Base-by-base conservation (phyloP, 345 rosid species). In the Gynandropsis gynandra region DNA sequence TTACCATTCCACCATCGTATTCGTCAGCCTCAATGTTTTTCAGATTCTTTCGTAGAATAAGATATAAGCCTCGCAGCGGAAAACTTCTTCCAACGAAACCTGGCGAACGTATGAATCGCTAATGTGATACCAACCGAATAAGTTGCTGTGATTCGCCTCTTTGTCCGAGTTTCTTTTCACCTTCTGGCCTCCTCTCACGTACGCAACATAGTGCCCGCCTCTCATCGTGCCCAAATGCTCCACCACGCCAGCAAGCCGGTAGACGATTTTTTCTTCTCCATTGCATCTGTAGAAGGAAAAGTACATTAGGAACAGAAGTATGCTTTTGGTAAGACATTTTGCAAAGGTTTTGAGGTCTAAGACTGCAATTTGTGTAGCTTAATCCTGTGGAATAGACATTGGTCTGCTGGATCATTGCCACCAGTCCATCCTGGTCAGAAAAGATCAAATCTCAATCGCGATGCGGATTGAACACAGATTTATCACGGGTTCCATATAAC, bases 141-240 rank as follows among this genome's bases (percentile, higher is more conserved):
- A 18, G 47, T 17, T 11, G 47, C 14, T 39, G 40, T 9, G 1
- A 38, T n/a, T 11, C 16, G 16, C 47, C 10, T 43, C 19, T 43
- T 62, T 66, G 14, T 35, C 62, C 56, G 63, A 74, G 59, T 65
- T 54, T 0, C 47, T 18, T n/a, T 1, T 43, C 29, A 14, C 47
- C 11, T 43, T 17, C 7, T 19, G 47, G 29, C 47, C 47, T 57
- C 89, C 83, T 43, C 47, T 43, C 16, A 43, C 19, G 47, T 43
- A 43, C 4, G 47, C 24, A 18, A 43, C 27, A 17, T 43, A 43
- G 18, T 43, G 47, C 11, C 24, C 24, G 6, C 94, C 74, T 66
- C 95, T 79, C 95, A 93, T 93, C 29, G 87, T 74, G 61, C 99
- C 97, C 37, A 46, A 60, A 74, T 93, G 99, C 76, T 88, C 97